These are phyloP conservation scores for Psidium friedrichsthalianum DNA, from an alignment of 345 rosid species.

Conservation along the genomic window DNA sequence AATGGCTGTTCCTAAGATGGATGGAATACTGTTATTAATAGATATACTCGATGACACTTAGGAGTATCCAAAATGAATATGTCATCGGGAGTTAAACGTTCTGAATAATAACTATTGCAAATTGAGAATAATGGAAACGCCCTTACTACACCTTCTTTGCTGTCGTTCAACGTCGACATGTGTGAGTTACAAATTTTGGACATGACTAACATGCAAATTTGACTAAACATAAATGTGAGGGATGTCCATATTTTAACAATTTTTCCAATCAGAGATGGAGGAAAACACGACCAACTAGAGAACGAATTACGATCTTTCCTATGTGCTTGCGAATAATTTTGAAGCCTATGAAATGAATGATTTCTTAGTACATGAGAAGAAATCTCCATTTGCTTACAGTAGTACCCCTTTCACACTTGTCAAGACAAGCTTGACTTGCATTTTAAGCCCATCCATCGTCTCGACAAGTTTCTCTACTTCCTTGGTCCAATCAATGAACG, in stretches of 20 bases:
- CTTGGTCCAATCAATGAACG: not conserved
- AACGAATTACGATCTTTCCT: not conserved
- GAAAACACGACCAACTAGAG: not conserved
- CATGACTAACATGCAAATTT: not conserved
- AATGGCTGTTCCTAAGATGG: conserved; percentile 5
- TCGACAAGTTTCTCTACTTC: not conserved
- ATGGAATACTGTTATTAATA: not conserved
- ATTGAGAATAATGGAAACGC: not conserved
- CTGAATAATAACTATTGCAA: not conserved
- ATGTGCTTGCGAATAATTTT: fast-evolving
- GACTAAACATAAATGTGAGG: not conserved
- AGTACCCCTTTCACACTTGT: not conserved
- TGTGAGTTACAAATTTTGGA: not conserved
- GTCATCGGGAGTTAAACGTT: not conserved
- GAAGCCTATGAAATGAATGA: not conserved
- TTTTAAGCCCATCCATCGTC: not conserved
- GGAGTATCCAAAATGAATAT: not conserved
- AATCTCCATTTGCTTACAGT: not conserved
- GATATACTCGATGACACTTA: not conserved
- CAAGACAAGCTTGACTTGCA: not conserved
- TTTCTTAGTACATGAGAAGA: not conserved
- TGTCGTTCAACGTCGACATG: fast-evolving
- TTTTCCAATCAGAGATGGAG: not conserved
- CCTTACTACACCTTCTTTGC: not conserved
- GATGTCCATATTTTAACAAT: not conserved